These are phyloP conservation scores for Calonectria montana DNA, from an alignment of 2,329 filamentous ascomycete species.

Conservation along the genomic window DNA sequence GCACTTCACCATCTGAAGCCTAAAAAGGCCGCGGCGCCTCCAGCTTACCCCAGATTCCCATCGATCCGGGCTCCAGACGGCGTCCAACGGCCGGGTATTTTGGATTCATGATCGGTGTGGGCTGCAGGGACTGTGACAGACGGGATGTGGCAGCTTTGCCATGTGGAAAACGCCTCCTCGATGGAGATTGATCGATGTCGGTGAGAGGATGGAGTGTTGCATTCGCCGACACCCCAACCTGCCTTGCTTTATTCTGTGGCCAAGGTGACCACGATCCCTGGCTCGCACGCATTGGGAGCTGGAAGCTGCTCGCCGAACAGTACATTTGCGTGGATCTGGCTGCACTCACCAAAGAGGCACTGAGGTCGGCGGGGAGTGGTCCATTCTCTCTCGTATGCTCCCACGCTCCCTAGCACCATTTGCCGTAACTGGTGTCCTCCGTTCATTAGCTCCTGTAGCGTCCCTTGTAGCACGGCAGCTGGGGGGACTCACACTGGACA, in stretches of 20 bases:
- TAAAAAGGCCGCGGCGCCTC: slow-evolving; percentile 27
- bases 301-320: neutral
- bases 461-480: slow-evolving; percentile 12
- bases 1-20: slow-evolving; percentile 36
- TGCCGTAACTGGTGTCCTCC: slow-evolving; percentile 4
- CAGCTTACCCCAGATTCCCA: slow-evolving; percentile 27
- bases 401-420: neutral
- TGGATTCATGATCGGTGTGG: slow-evolving; percentile 19
- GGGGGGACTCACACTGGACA: slow-evolving; percentile 2
- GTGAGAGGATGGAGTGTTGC: slow-evolving; percentile 9
- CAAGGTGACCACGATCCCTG: neutral
- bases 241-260: neutral
- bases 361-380: neutral
- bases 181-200: slow-evolving; percentile 25
- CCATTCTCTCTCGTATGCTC: slow-evolving; percentile 20
- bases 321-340: neutral
- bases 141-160: slow-evolving; percentile 14
- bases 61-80: slow-evolving; percentile 17
- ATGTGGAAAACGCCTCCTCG: slow-evolving; percentile 18
- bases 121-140: slow-evolving; percentile 17
- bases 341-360: neutral
- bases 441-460: slow-evolving; percentile 6
- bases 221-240: neutral
- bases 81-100: slow-evolving; percentile 22
- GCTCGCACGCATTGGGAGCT: neutral